These are phyloP conservation scores for Pterocarpus macrocarpus DNA, from an alignment of 306 rosid genomes.

Conservation along the genomic window DNA sequence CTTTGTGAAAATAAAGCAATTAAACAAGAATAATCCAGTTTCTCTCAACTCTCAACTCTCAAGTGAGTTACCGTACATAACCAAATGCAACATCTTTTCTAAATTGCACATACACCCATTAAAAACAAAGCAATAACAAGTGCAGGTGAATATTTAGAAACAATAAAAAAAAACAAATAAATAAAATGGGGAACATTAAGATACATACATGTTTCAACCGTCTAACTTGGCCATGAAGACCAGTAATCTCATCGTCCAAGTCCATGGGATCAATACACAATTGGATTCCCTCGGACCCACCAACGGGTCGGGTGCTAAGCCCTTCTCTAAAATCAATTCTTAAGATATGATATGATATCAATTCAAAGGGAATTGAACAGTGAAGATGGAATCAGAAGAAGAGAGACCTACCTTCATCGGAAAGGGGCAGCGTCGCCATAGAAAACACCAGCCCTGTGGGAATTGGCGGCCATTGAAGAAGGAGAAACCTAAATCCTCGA, in stretches of 20 bases:
- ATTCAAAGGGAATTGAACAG: neutral
- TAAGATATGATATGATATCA: neutral
- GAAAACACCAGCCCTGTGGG: constrained; percentile 54
- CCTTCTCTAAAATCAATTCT: constrained; percentile 65
- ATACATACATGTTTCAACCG: constrained; percentile 72
- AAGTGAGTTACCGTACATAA: neutral
- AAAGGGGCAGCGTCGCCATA: constrained; percentile 70
- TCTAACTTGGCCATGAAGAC: constrained; percentile 84
- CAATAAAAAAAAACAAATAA: neutral
- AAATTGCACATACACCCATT: constrained; percentile 18
- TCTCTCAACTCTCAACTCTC: neutral
- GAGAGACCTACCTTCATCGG: constrained; percentile 67
- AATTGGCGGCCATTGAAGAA: constrained; percentile 66
- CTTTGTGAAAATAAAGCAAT: too few species aligned
- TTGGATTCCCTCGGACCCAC: constrained; percentile 84
- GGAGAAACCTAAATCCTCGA: constrained; percentile 5
- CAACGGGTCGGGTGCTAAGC: constrained; percentile 76
- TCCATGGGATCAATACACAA: constrained; percentile 90
- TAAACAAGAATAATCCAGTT: neutral
- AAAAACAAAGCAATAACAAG: neutral
- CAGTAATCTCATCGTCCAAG: constrained; percentile 80
- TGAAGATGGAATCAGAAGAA: neutral
- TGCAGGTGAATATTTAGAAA: neutral
- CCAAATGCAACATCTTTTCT: constrained; percentile 4
- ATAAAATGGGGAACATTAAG: neutral